Base-by-base conservation (phyloP, 148 eudicot genomes). In the Vaccinium darrowii region DNA sequence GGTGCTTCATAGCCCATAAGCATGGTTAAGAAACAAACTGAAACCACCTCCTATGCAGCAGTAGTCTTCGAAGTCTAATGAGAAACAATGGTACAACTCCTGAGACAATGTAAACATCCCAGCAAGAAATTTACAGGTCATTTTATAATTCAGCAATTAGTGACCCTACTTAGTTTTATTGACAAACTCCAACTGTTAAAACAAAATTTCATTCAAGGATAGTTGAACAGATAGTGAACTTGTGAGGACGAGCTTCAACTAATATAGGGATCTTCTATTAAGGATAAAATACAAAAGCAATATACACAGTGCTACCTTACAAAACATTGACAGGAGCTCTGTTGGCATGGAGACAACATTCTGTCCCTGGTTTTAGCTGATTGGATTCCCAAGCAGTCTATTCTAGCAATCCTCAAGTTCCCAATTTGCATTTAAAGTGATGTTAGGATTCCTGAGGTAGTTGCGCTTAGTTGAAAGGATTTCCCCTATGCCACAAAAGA, bases 1-100 rank as follows among this genome's bases (percentile, higher is more conserved):
- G 47, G 47, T 43, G 47, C 47, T 43, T 43, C 47, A 63, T 5
- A 57, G 25, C 21, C 62, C 16, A 33, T 57, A 60, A 80, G 27
- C 30, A 33, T 80, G 25, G 11, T 30, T 52, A 62, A 60, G 83
- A 36, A 23, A 80, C 11, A 60, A 62, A 81, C 50, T 60, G 54
- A 60, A 81, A 43, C 60, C 19, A 81, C 39, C 19, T 62, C 14
- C 73, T 23, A 33, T 81, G 83, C 73, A 62, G 43, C 69, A 62
- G 18, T 36, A 60, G 30, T 62, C 62, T 62, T 81, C 6, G 54
- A 60, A 81, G 73, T 81, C 54, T 62, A 81, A 21, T 62, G 16
- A 39, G 54, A 60, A 81, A 60, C 83, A 60, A 81, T 60, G 73
- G 19, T n/a, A 62, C 54, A 60, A 58, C 53, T 62, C 33, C 10